These are phyloP conservation scores for Yarrowia yakushimensis DNA, from an alignment of 805 yeast species.

Conservation along the genomic window DNA sequence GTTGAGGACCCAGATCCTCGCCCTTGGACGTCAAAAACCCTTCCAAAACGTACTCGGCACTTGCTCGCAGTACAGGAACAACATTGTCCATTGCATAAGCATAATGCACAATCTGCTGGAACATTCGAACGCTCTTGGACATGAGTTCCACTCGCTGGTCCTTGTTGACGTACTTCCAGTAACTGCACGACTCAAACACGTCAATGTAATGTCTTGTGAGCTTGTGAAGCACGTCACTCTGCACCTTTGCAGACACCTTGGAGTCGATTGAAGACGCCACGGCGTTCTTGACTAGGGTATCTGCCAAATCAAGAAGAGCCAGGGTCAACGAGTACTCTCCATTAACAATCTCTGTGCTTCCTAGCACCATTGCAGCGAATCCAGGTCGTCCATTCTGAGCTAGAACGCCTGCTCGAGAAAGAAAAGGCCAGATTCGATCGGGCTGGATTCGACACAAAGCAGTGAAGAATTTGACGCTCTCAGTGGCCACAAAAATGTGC, in stretches of 20 bases:
- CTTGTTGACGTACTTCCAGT: conserved; percentile 60
- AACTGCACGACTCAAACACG: conserved; percentile 68
- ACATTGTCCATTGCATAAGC: conserved; percentile 56
- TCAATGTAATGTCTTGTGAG: conserved; percentile 56
- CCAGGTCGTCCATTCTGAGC: conserved; percentile 65
- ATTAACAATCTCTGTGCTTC: conserved; percentile 65
- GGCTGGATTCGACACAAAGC: conserved; percentile 51
- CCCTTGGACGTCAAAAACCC: conserved; percentile 54
- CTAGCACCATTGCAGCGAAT: conserved; percentile 55
- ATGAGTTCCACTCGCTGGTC: conserved; percentile 64
- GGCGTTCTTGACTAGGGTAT: conserved; percentile 49
- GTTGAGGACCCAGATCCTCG: conserved; percentile 51
- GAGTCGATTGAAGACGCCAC: conserved; percentile 39
- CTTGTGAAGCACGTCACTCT: conserved; percentile 53
- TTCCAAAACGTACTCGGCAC: conserved; percentile 51
- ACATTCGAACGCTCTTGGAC: conserved; percentile 49
- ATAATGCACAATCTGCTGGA: conserved; percentile 51
- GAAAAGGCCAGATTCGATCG: conserved; percentile 72
- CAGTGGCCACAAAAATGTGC: conserved; percentile 45
- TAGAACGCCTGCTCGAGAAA: conserved; percentile 63
- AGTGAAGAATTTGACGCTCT: conserved; percentile 50
- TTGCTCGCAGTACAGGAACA: conserved; percentile 48
- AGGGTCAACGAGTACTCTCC: conserved; percentile 67
- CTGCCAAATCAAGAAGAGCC: conserved; percentile 53
- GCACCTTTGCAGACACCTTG: conserved; percentile 42